A percentile compares a stretch with the other conserved stretches of the same genome.
phyloP scores from a whole-genome alignment of 148 eudicot genomes.

The Silene uniflora region DNA sequence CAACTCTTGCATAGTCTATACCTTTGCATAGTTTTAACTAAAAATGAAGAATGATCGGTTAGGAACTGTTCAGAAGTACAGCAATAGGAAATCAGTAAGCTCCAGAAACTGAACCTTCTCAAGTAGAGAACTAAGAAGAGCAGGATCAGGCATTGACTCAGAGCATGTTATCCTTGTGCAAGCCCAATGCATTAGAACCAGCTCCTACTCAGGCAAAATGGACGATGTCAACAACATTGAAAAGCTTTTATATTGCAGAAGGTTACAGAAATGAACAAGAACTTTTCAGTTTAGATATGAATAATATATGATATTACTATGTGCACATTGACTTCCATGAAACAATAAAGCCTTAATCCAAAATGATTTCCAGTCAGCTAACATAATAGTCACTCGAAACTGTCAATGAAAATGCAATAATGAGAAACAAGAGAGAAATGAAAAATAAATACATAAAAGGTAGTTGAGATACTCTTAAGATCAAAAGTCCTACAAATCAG shows the following conservation, averaged over 20 bases:
- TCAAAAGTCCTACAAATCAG: no score
- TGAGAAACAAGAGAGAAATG: no score
- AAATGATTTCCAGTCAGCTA: no score
- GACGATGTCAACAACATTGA: conserved; percentile 8
- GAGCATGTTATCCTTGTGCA: conserved; percentile 79
- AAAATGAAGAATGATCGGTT: conserved; percentile 15
- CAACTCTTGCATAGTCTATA: conserved; percentile 94
- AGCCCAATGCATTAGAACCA: conserved; percentile 97
- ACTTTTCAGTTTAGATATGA: background rate
- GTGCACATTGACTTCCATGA: background rate
- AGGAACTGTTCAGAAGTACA: conserved; percentile 13
- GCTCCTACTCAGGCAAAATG: conserved; percentile 47
- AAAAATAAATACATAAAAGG: no score
- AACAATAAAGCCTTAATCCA: background rate
- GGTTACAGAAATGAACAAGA: background rate
- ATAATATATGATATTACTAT: background rate
- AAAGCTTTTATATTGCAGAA: background rate
- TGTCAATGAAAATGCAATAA: no score
- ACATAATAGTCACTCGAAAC: no score
- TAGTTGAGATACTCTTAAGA: no score
- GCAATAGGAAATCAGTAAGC: conserved; percentile 7
- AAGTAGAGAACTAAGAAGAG: conserved; percentile 69
- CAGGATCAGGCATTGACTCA: conserved; percentile 65
- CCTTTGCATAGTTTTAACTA: conserved; percentile 91
- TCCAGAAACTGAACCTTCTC: conserved; percentile 54